Evolutionary conservation across 371 early-diverging fungal genomes (phyloP).

Genomic region (Mortierella sp.): DNA sequence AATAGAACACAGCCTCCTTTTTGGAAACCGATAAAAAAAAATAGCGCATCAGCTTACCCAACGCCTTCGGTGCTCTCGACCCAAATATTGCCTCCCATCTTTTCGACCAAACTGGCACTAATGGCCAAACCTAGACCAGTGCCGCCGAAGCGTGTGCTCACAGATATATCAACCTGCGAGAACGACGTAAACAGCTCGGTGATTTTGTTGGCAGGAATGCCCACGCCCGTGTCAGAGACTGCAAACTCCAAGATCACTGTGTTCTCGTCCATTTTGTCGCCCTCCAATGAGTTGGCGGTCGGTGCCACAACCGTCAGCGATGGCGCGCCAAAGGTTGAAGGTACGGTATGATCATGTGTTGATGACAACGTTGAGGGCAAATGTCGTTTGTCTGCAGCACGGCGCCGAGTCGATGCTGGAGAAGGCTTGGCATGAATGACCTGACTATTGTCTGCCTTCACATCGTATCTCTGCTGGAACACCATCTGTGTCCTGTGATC

Average conservation of each 20-base stretch:
- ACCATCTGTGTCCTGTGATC: conserved; percentile 58
- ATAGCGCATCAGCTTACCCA: conserved; percentile 56
- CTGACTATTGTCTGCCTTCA: conserved; percentile 61
- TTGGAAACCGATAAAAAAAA: too few species aligned
- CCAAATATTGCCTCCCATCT: conserved; percentile 72
- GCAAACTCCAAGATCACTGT: conserved; percentile 66
- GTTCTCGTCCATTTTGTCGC: conserved; percentile 48
- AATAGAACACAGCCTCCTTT: background rate
- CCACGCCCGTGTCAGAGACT: conserved; percentile 70
- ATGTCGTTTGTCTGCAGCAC: conserved; percentile 20
- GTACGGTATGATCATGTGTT: conserved; percentile 46
- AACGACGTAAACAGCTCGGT: conserved; percentile 69
- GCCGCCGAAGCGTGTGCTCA: conserved; percentile 68
- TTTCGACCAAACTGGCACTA: conserved; percentile 66
- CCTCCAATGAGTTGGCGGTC: conserved; percentile 38
- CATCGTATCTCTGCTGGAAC: conserved; percentile 69
- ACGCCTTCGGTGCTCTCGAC: conserved; percentile 65
- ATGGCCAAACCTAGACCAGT: conserved; percentile 69
- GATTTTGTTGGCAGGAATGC: conserved; percentile 68
- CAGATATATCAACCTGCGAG: conserved; percentile 70
- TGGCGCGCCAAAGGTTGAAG: conserved; percentile 15
- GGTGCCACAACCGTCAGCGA: conserved; percentile 44
- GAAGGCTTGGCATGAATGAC: conserved; percentile 31
- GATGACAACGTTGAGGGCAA: background rate
- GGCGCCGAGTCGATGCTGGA: conserved; percentile 22